A percentile compares a stretch with the other conserved stretches of the same genome.
Conservation (phyloP, 1,139 yeast species). For the Debaryomycetaceae sp. region DNA sequence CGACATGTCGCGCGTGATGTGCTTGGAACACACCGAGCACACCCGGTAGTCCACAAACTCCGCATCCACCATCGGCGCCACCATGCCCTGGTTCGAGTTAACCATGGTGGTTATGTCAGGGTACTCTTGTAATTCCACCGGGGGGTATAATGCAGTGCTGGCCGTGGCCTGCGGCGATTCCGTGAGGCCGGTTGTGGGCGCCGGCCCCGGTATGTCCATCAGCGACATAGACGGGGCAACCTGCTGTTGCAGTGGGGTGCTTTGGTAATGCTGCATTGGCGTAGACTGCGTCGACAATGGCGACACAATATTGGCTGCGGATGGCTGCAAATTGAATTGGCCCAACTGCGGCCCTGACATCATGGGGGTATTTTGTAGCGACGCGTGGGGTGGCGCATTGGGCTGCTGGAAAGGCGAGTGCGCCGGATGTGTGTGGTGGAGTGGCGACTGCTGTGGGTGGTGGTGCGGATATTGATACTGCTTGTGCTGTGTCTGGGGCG, state of each 20-base stretch:
- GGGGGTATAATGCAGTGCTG: constrained; percentile 3
- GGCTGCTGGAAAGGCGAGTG: constrained; percentile 4
- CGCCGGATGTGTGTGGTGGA: constrained; percentile 5
- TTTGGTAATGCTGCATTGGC: constrained; percentile 3
- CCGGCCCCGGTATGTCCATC: too few species aligned
- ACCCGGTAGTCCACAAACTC: constrained; percentile 26
- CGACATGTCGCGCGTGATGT: constrained; percentile 58
- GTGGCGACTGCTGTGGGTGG: constrained; percentile 4
- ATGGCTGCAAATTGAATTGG: background rate
- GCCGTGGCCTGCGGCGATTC: too few species aligned
- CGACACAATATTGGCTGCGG: too few species aligned
- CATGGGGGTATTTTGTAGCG: constrained; percentile 2
- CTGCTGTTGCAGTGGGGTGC: constrained; percentile 5
- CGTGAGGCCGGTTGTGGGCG: too few species aligned
- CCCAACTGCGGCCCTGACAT: constrained; percentile 2
- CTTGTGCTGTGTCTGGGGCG: background rate
- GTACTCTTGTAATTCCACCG: constrained; percentile 17
- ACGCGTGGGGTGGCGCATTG: constrained; percentile 1
- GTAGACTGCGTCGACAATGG: constrained; percentile 4
- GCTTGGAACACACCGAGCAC: constrained; percentile 55
- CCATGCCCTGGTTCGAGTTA: constrained; percentile 30
- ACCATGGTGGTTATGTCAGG: constrained; percentile 41
- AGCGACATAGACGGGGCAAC: too few species aligned
- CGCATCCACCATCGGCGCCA: constrained; percentile 34
- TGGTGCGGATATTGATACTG: constrained; percentile 1